Evolutionary conservation across 176 grass and related monocot genomes (phyloP).

Genomic region (Oryza rufipogon): DNA sequence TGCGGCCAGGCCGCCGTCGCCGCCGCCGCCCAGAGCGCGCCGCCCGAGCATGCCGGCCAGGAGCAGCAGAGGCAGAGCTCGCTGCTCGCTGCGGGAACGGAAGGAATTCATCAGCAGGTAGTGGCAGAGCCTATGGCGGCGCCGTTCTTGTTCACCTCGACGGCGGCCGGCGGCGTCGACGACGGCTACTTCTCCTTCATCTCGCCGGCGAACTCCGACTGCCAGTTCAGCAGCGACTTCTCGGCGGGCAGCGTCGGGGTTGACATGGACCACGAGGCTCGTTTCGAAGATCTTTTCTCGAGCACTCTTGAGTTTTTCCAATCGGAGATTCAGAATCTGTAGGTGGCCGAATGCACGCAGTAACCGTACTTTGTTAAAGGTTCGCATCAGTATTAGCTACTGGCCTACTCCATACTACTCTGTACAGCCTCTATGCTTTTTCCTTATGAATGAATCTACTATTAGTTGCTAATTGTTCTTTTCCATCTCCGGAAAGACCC

Average conservation of each 20-base stretch:
- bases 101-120: neutral
- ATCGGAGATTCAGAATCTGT: constrained; percentile 21
- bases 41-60: neutral
- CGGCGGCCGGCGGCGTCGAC: neutral
- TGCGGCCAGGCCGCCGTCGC: constrained; percentile 43
- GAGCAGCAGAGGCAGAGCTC: constrained; percentile 6
- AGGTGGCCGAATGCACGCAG: neutral
- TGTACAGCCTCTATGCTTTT: neutral
- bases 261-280: constrained; percentile 40
- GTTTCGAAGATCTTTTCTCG: constrained; percentile 27
- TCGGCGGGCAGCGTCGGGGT: neutral
- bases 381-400: constrained; percentile 3
- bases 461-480: neutral
- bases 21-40: neutral
- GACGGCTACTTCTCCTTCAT: constrained; percentile 4
- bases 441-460: neutral
- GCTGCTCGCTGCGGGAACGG: neutral
- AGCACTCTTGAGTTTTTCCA: constrained; percentile 33
- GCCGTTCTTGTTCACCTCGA: constrained; percentile 32
- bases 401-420: neutral
- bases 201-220: constrained; percentile 25
- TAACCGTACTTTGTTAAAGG: neutral
- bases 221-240: constrained; percentile 31
- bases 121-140: constrained; percentile 24
- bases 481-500: too few relatives aligned